A percentile compares a stretch with the other conserved stretches of the same genome.
phyloP scores from a whole-genome alignment of 83 land plant genomes.

The Picea mariana region DNA sequence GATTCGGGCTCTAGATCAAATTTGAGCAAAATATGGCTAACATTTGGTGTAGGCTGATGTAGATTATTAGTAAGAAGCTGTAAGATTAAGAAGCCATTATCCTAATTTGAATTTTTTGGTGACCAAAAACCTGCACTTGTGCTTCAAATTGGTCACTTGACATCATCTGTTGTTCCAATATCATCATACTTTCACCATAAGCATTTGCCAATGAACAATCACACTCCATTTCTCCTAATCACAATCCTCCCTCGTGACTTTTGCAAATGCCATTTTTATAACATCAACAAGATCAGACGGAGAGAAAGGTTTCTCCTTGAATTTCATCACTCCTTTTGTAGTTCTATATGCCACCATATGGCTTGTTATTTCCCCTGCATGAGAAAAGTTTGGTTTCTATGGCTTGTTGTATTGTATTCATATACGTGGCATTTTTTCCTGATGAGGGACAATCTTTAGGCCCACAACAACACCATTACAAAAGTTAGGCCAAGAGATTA shows the following conservation, averaged over 20 bases:
- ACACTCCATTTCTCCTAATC: constrained; percentile 98
- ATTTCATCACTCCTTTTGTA: too few relatives aligned
- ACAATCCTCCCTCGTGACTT: constrained; percentile 37
- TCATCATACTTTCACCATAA: constrained; percentile 97
- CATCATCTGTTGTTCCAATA: constrained; percentile 90
- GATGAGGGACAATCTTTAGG: constrained; percentile 80
- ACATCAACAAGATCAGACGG: too few relatives aligned
- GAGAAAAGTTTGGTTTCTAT: constrained; percentile 77
- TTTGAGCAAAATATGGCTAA: too few relatives aligned
- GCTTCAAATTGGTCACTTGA: constrained; percentile 98
- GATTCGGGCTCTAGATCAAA: too few relatives aligned
- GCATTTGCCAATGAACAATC: constrained; percentile 86
- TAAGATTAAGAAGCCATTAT: too few relatives aligned
- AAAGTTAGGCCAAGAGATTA: constrained; percentile 94
- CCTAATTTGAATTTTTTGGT: too few relatives aligned
- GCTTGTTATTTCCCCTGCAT: constrained; percentile 56
- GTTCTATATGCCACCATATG: too few relatives aligned
- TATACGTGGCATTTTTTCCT: constrained; percentile 92
- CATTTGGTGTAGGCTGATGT: too few relatives aligned
- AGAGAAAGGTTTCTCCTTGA: too few relatives aligned
- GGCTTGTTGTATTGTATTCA: constrained; percentile 96
- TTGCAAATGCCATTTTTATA: too few relatives aligned
- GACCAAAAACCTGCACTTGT: constrained; percentile 49
- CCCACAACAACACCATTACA: constrained; percentile 99
- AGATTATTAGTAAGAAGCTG: too few relatives aligned